Evolutionary conservation across 2,329 filamentous ascomycete genomes (phyloP).

Genomic region (Apiospora koreana): DNA sequence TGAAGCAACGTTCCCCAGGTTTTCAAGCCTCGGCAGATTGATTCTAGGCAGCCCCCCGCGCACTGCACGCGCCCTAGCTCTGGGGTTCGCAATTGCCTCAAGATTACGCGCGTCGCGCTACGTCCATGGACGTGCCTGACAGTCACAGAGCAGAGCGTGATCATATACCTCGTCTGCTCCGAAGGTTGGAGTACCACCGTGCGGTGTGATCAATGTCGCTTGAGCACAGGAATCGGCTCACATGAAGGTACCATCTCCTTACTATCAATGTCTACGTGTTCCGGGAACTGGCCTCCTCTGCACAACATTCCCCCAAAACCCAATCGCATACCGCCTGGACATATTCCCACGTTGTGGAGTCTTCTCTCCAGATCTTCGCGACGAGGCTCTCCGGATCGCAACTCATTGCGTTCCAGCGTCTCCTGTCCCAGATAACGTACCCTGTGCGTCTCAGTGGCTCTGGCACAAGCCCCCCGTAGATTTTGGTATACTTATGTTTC

Average conservation of each 20-base stretch:
- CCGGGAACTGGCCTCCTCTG: too few relatives aligned
- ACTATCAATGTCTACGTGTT: too few relatives aligned
- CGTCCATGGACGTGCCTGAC: background rate
- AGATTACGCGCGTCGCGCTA: background rate
- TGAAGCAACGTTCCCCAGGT: background rate
- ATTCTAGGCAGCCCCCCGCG: too few relatives aligned
- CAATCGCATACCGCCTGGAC: background rate
- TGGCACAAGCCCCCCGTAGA: constrained; percentile 15
- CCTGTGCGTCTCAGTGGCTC: constrained; percentile 13
- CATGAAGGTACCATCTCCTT: too few relatives aligned
- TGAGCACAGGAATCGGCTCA: too few relatives aligned
- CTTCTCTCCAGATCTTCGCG: background rate
- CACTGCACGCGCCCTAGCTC: too few relatives aligned
- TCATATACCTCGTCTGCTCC: background rate
- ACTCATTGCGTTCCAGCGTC: constrained; percentile 14
- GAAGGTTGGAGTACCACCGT: background rate
- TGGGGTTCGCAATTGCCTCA: too few relatives aligned
- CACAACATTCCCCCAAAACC: too few relatives aligned
- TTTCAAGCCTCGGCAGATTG: background rate
- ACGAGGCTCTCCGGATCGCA: constrained; percentile 9
- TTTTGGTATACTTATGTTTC: constrained; percentile 17
- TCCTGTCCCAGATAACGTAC: constrained; percentile 18
- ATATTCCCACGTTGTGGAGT: background rate
- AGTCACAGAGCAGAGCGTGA: background rate
- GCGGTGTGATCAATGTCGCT: too few relatives aligned